phyloP scores from a whole-genome alignment of 1,139 yeast species.

The Pichia sp. region DNA sequence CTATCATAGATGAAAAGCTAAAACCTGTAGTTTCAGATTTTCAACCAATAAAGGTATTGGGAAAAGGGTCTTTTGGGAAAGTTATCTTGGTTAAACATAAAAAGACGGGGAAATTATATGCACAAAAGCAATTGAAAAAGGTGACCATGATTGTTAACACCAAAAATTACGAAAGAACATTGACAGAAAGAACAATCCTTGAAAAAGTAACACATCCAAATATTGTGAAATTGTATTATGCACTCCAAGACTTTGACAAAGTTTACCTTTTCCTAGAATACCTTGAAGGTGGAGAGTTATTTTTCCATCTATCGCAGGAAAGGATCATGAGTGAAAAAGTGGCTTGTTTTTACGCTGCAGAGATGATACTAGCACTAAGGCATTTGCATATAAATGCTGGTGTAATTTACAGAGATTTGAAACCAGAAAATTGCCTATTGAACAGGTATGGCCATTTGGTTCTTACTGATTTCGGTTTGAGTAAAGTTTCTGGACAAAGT shows the following conservation, averaged over 20 bases:
- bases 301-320: conserved; percentile 67
- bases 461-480: conserved; percentile 87
- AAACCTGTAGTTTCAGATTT: conserved; percentile 55
- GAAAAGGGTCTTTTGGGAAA: conserved; percentile 89
- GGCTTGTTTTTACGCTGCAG: conserved; percentile 82
- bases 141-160: conserved; percentile 63
- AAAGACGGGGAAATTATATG: conserved; percentile 68
- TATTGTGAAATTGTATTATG: conserved; percentile 82
- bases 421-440: conserved; percentile 89
- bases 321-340: conserved; percentile 63
- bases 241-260: conserved; percentile 83
- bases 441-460: conserved; percentile 78
- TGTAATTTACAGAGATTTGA: conserved; percentile 85
- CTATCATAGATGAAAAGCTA: neutral
- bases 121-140: conserved; percentile 84
- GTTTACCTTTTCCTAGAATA: conserved; percentile 87
- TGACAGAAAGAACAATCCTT: conserved; percentile 68
- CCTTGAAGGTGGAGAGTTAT: conserved; percentile 86
- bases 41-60: conserved; percentile 76
- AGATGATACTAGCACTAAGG: conserved; percentile 74
- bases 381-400: conserved; percentile 74
- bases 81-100: conserved; percentile 76
- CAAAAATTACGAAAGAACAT: conserved; percentile 54
- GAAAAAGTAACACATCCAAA: conserved; percentile 74
- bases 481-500: conserved; percentile 55